Percentiles rank a stretch among this genome's conserved stretches.
Conservation (phyloP, 1,139 yeast species). For the Lodderomyces theae region DNA sequence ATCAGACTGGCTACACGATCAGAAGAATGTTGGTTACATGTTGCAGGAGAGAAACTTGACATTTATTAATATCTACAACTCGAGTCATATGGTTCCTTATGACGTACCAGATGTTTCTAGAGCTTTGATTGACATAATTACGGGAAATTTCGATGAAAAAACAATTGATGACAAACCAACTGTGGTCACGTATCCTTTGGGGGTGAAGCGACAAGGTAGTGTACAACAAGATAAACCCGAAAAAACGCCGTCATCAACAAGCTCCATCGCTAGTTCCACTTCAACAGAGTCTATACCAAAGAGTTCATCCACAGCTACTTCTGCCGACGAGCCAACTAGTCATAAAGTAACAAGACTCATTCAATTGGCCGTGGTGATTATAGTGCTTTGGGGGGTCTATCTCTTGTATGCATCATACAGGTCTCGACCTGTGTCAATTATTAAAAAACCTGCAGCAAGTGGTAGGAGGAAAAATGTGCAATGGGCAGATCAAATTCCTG, state of each 20-base stretch:
- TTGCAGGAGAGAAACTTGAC: conserved; percentile 68
- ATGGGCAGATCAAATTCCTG: conserved; percentile 49
- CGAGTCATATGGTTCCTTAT: conserved; percentile 95
- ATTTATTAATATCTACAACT: conserved; percentile 66
- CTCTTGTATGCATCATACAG: conserved; percentile 36
- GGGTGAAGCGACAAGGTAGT: conserved; percentile 17
- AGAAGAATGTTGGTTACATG: conserved; percentile 49
- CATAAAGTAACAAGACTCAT: conserved; percentile 39
- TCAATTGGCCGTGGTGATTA: conserved; percentile 39
- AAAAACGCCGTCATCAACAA: conserved; percentile 11
- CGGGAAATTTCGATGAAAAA: conserved; percentile 30
- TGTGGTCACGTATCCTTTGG: conserved; percentile 33
- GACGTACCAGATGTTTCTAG: conserved; percentile 71
- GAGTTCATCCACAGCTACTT: conserved; percentile 5
- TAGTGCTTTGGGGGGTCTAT: conserved; percentile 45
- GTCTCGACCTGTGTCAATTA: conserved; percentile 44
- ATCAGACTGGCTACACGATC: conserved; percentile 54
- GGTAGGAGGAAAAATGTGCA: conserved; percentile 51
- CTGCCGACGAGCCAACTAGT: conserved; percentile 16
- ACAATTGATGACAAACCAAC: conserved; percentile 18
- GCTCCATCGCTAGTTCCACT: conserved; percentile 9
- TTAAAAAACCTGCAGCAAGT: conserved; percentile 26
- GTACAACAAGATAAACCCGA: conserved; percentile 5
- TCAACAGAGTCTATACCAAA: conserved; percentile 6
- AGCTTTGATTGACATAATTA: conserved; percentile 59